Conservation (phyloP, 2,329 filamentous ascomycete genomes). For the Pseudogymnoascus sp. region DNA sequence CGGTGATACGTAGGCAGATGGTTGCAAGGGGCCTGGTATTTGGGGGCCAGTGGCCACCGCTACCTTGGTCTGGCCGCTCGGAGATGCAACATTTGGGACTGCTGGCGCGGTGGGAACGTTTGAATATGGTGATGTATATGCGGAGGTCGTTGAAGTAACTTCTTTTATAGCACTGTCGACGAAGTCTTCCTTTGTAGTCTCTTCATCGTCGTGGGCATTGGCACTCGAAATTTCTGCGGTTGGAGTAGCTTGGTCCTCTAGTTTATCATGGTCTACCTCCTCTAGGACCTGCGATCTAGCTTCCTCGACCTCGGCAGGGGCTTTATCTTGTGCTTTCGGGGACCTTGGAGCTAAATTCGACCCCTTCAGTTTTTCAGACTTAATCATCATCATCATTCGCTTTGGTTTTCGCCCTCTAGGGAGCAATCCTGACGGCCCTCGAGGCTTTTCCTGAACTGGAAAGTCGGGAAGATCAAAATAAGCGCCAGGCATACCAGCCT, state of each 20-base stretch:
- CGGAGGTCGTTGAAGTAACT: not conserved
- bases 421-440: not conserved
- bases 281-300: not conserved
- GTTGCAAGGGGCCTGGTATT: not conserved
- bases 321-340: constrained; percentile 13
- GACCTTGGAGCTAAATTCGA: constrained; percentile 8
- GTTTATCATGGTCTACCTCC: constrained; percentile 2
- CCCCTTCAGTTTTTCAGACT: constrained; percentile 13
- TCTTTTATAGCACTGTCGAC: not conserved
- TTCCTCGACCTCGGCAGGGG: constrained; percentile 10
- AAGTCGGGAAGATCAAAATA: constrained; percentile 15
- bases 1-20: not conserved
- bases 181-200: not conserved
- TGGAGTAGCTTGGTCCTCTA: not conserved
- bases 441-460: not conserved
- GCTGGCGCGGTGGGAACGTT: not conserved
- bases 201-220: not conserved
- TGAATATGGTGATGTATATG: not conserved
- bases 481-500: constrained; percentile 16
- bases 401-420: constrained; percentile 7
- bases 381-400: constrained; percentile 15
- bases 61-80: not conserved
- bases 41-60: not conserved
- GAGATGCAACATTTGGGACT: not conserved
- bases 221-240: not conserved